These are phyloP conservation scores for Leccinum huronense DNA, from an alignment of 1,284 basidiomycete species.

Conservation along the genomic window DNA sequence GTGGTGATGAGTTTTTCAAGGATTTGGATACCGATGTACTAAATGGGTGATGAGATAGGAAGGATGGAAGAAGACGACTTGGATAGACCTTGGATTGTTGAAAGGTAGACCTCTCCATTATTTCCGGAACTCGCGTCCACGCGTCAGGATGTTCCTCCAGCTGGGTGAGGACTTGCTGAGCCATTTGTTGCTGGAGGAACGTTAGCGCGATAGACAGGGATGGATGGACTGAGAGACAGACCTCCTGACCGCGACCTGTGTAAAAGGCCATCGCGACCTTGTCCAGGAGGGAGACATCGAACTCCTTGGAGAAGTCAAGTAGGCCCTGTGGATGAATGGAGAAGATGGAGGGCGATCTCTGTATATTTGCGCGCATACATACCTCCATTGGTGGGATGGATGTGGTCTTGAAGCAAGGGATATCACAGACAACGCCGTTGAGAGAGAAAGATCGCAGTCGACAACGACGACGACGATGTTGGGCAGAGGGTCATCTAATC, in stretches of 20 bases:
- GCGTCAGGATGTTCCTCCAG: constrained; percentile 98
- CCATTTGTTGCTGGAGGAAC: constrained; percentile 76
- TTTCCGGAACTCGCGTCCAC: constrained; percentile 96
- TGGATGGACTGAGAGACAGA: constrained; percentile 36
- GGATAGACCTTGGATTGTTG: constrained; percentile 83
- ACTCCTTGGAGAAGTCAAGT: constrained; percentile 84
- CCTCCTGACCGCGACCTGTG: constrained; percentile 74
- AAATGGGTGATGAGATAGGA: constrained; percentile 23
- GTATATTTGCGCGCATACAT: constrained; percentile 12
- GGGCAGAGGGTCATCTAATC: constrained; percentile 47
- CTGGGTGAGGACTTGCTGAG: constrained; percentile 89
- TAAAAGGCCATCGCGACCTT: constrained; percentile 85
- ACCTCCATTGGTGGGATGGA: constrained; percentile 39
- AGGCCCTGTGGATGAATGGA: constrained; percentile 53
- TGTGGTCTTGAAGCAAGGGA: constrained; percentile 10
- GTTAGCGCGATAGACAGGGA: constrained; percentile 19
- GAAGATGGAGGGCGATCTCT: constrained; percentile 31
- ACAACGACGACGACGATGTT: constrained; percentile 35
- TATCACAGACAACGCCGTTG: constrained; percentile 12
- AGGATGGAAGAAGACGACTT: neutral
- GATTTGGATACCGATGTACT: constrained; percentile 96
- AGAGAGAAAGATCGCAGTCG: constrained; percentile 15
- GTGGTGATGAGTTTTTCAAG: constrained; percentile 93
- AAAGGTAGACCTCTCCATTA: constrained; percentile 84
- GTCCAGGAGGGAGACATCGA: constrained; percentile 84